Evolutionary conservation across 1,284 basidiomycete genomes (phyloP).

Genomic region (Vanrija pseudolonga): DNA sequence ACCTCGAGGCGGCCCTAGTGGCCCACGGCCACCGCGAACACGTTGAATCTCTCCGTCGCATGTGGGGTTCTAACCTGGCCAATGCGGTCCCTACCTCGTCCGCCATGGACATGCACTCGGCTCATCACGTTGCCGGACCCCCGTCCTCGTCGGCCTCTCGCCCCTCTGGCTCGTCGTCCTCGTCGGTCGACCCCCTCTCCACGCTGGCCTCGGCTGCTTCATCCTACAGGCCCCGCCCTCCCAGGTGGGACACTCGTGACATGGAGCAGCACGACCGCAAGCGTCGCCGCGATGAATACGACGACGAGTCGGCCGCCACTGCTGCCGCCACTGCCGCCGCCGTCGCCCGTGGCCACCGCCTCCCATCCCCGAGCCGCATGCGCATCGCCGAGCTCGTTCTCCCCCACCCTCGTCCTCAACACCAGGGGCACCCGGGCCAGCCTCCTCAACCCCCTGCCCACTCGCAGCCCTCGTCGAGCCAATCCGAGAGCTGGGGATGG

Average conservation of each 20-base stretch:
- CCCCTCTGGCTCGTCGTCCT: neutral
- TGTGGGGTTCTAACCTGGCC: slow-evolving; percentile 12
- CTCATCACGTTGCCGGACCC: neutral
- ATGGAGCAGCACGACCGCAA: slow-evolving; percentile 6
- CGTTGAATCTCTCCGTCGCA: slow-evolving; percentile 27
- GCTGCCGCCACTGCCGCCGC: neutral
- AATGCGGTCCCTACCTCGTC: neutral
- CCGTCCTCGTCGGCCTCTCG: neutral
- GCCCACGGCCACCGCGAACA: slow-evolving; percentile 27
- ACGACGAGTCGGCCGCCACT: slow-evolving; percentile 3
- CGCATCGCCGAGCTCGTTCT: slow-evolving; percentile 16
- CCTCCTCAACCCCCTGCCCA: neutral
- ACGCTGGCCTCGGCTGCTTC: slow-evolving; percentile 19
- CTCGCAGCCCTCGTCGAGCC: too few relatives aligned
- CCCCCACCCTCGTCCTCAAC: slow-evolving; percentile 3
- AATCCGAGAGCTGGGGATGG: slow-evolving; percentile 4
- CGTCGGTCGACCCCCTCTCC: slow-evolving; percentile 9
- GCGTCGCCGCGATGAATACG: slow-evolving; percentile 6
- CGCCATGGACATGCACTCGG: slow-evolving; percentile 1
- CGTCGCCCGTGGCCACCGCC: neutral
- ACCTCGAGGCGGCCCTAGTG: slow-evolving; percentile 33
- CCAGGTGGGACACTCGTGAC: slow-evolving; percentile 6
- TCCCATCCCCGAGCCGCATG: slow-evolving; percentile 15
- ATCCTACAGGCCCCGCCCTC: slow-evolving; percentile 1
- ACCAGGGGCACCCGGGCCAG: neutral